Conservation (phyloP, 1,284 basidiomycete genomes). For the Afroboletus lepidellus region DNA sequence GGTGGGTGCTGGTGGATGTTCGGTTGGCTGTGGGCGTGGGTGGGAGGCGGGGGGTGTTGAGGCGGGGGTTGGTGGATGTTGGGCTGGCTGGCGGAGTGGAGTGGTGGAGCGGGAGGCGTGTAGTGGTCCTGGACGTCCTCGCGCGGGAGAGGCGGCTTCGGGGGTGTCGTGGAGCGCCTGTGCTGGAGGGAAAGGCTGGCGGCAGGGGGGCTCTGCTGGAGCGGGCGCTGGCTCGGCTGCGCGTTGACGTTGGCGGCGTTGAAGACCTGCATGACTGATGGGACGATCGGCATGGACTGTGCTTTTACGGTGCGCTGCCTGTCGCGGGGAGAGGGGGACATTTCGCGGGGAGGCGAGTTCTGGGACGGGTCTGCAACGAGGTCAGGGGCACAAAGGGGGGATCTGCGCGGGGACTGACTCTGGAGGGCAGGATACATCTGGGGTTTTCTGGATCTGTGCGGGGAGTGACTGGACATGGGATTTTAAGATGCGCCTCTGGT, state of each 20-base stretch:
- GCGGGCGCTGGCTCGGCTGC: constrained; percentile 34
- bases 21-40: constrained; percentile 37
- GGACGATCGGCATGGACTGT: constrained; percentile 60
- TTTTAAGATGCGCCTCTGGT: constrained; percentile 11
- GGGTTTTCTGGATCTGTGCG: too few species aligned
- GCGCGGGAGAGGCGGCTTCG: constrained; percentile 20
- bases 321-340: constrained; percentile 67
- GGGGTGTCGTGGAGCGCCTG: constrained; percentile 41
- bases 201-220: constrained; percentile 55
- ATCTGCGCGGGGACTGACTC: constrained; percentile 30
- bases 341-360: constrained; percentile 56
- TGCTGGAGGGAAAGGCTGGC: constrained; percentile 45
- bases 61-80: constrained; percentile 24
- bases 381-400: not conserved
- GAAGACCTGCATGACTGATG: constrained; percentile 52
- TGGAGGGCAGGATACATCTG: constrained; percentile 36
- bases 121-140: constrained; percentile 34
- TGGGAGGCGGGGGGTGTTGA: constrained; percentile 15
- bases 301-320: constrained; percentile 57
- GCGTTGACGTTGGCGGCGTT: constrained; percentile 23
- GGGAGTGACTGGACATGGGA: constrained; percentile 59
- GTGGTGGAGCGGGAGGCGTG: constrained; percentile 31
- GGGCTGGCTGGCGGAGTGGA: constrained; percentile 26
- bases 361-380: constrained; percentile 17
- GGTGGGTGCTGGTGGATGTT: constrained; percentile 28